Evolutionary conservation across 2,329 filamentous ascomycete genomes (phyloP).

Genomic region (Colletotrichum paranaense): DNA sequence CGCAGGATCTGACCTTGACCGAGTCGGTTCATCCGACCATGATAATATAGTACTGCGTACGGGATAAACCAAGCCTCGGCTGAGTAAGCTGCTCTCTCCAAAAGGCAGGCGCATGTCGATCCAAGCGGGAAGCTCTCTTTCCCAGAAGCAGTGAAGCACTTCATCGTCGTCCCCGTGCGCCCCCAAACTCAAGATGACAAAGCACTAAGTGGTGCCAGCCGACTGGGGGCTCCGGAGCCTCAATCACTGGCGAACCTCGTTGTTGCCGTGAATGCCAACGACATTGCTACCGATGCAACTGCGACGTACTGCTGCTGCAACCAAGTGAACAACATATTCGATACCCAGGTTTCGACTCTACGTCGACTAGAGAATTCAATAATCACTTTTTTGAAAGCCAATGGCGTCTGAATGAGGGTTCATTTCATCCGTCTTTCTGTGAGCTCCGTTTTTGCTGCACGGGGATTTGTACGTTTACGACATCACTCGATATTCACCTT

Average conservation of each 20-base stretch:
- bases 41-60: too few relatives aligned
- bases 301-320: neutral
- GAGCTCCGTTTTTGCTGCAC: neutral
- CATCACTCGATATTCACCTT: neutral
- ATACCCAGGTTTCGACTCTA: neutral
- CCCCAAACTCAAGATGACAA: constrained; percentile 24
- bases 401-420: constrained; percentile 11
- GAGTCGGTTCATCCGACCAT: neutral
- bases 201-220: constrained; percentile 3
- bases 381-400: neutral
- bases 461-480: neutral
- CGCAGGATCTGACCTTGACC: neutral
- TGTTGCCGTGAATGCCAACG: constrained; percentile 3
- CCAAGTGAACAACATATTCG: neutral
- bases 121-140: neutral
- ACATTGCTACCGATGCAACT: neutral
- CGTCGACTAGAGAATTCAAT: neutral
- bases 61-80: neutral
- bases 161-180: too few relatives aligned
- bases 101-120: neutral
- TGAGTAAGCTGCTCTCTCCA: neutral
- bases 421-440: neutral
- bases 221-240: constrained; percentile 8
- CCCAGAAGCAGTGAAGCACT: neutral
- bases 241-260: neutral